These are phyloP conservation scores for Zygotorulaspora chibaensis DNA, from an alignment of 805 yeast species.

Conservation along the genomic window DNA sequence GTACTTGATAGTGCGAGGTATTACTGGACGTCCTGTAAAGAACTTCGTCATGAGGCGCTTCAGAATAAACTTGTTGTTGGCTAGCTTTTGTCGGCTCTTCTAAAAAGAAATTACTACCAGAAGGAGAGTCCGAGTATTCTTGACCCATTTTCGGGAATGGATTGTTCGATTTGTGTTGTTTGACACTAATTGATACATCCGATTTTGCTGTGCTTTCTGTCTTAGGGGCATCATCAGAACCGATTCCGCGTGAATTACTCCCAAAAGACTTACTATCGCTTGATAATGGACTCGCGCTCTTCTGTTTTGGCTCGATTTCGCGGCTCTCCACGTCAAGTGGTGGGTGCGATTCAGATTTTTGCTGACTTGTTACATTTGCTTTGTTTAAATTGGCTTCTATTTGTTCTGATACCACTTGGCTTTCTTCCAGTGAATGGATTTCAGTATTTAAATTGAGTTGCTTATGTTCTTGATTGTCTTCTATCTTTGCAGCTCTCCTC, in stretches of 20 bases:
- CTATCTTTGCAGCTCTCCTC: neutral
- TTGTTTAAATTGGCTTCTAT: slow-evolving; percentile 2
- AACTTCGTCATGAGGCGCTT: neutral
- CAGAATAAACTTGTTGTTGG: neutral
- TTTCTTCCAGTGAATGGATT: slow-evolving; percentile 4
- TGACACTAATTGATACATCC: slow-evolving; percentile 11
- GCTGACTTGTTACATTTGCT: slow-evolving; percentile 1
- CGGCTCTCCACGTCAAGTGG: slow-evolving; percentile 8
- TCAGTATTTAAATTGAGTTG: slow-evolving; percentile 3
- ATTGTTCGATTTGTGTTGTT: slow-evolving; percentile 33
- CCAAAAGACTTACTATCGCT: slow-evolving; percentile 15
- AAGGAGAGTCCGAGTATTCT: neutral
- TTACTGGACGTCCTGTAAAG: slow-evolving; percentile 4
- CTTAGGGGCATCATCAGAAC: slow-evolving; percentile 9
- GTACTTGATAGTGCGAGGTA: neutral
- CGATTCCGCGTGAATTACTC: slow-evolving; percentile 8
- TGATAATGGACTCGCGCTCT: slow-evolving; percentile 24
- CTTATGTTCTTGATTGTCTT: neutral
- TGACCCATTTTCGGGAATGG: slow-evolving; percentile 32
- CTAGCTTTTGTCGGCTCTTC: slow-evolving; percentile 3
- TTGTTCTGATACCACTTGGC: neutral
- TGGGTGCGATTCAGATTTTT: slow-evolving; percentile 1
- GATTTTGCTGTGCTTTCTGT: slow-evolving; percentile 9
- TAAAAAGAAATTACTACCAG: slow-evolving; percentile 3
- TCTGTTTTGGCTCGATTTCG: slow-evolving; percentile 18